Evolutionary conservation across 2,329 filamentous ascomycete species (phyloP).

Genomic region (Balansia obtecta): DNA sequence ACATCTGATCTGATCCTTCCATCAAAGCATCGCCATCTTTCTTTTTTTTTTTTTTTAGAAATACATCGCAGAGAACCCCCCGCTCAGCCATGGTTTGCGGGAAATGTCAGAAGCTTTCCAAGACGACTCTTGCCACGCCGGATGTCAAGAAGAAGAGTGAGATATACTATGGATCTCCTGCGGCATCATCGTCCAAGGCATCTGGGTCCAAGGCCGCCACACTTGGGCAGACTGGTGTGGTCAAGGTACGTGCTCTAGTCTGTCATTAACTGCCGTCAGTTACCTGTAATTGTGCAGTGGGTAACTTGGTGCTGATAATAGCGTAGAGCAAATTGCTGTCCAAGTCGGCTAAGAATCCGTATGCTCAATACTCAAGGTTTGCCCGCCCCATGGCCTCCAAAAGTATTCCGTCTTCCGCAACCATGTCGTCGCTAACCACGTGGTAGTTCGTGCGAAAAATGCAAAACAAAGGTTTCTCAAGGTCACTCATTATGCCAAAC

Average conservation of each 20-base stretch:
- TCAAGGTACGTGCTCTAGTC: conserved; percentile 32
- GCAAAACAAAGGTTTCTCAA: conserved; percentile 51
- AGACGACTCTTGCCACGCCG: conserved; percentile 48
- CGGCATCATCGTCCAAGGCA: conserved; percentile 23
- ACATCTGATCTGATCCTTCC: neutral
- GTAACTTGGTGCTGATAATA: neutral
- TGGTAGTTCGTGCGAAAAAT: conserved; percentile 41
- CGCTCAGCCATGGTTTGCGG: conserved; percentile 43
- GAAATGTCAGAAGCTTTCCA: conserved; percentile 50
- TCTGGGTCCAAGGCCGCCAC: conserved; percentile 36
- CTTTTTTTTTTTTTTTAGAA: neutral
- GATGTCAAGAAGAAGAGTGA: conserved; percentile 55
- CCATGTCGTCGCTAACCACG: neutral
- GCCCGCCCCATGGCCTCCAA: neutral
- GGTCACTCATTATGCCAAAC: conserved; percentile 48
- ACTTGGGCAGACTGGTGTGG: conserved; percentile 43
- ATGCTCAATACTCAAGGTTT: conserved; percentile 42
- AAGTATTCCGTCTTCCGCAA: too few species aligned
- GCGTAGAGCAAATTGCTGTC: conserved; percentile 50
- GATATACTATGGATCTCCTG: conserved; percentile 50
- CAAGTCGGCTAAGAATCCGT: conserved; percentile 53
- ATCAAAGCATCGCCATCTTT: neutral
- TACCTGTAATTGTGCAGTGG: too few species aligned
- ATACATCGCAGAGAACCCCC: neutral
- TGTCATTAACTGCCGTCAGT: neutral